These are phyloP conservation scores for Septoria petroselini DNA, from an alignment of 2,329 filamentous ascomycete genomes.

Conservation along the genomic window DNA sequence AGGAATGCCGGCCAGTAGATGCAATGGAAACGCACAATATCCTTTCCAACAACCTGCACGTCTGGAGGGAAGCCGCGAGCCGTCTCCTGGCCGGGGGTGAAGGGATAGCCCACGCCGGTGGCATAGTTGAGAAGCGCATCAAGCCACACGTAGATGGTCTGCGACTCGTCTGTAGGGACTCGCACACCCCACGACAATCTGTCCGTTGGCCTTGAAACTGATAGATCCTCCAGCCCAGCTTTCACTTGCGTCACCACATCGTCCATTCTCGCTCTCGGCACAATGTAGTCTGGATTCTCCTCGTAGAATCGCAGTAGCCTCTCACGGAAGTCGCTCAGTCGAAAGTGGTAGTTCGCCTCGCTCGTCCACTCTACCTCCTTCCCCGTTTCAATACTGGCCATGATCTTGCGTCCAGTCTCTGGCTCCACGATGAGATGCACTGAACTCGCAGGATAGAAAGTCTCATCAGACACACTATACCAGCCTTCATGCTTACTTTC, in stretches of 20 bases:
- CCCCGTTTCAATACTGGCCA: slow-evolving; percentile 75
- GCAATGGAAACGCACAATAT: slow-evolving; percentile 93
- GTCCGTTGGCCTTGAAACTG: slow-evolving; percentile 75
- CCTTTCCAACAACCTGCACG: slow-evolving; percentile 90
- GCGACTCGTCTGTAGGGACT: slow-evolving; percentile 76
- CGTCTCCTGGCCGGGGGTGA: slow-evolving; percentile 62
- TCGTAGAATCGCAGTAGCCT: slow-evolving; percentile 74
- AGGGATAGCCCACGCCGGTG: slow-evolving; percentile 83
- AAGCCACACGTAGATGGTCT: slow-evolving; percentile 98
- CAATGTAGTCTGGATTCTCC: slow-evolving; percentile 73
- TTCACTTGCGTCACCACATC: slow-evolving; percentile 75
- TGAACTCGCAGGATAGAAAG: slow-evolving; percentile 79
- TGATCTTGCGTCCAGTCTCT: slow-evolving; percentile 75
- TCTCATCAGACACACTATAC: slow-evolving; percentile 96
- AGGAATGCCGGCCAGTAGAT: slow-evolving; percentile 98
- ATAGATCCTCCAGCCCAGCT: slow-evolving; percentile 78
- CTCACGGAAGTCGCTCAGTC: slow-evolving; percentile 78
- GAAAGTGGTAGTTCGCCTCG: slow-evolving; percentile 93
- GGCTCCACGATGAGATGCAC: slow-evolving; percentile 74
- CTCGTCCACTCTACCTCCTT: slow-evolving; percentile 93
- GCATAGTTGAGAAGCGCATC: slow-evolving; percentile 94
- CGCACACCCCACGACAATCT: slow-evolving; percentile 83
- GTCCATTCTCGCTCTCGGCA: slow-evolving; percentile 69
- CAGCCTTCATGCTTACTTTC: slow-evolving; percentile 62
- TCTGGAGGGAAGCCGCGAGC: slow-evolving; percentile 81